phyloP scores from a whole-genome alignment of 345 rosid species.

The Hypericum perforatum region DNA sequence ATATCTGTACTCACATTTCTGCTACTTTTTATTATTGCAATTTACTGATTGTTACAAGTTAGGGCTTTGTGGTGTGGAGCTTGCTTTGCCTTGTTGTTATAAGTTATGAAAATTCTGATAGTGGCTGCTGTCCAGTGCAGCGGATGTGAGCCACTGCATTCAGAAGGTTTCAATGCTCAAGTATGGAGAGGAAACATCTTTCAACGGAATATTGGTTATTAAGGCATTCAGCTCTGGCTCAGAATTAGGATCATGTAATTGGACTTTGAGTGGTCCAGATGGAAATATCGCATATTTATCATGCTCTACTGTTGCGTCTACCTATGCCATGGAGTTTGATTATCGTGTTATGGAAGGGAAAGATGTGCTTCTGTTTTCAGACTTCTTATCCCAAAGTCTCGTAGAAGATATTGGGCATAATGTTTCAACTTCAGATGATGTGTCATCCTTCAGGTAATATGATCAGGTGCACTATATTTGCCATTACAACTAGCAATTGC shows the following conservation, averaged over 20 bases:
- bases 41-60: background rate
- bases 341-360: conserved; percentile 37
- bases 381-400: conserved; percentile 31
- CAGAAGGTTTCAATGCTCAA: conserved; percentile 52
- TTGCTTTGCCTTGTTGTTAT: background rate
- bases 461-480: background rate
- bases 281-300: conserved; percentile 44
- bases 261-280: conserved; percentile 55
- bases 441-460: conserved; percentile 42
- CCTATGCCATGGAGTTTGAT: conserved; percentile 53
- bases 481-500: too few relatives aligned
- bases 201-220: conserved; percentile 56
- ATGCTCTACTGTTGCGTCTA: conserved; percentile 45
- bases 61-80: background rate
- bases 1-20: too few relatives aligned
- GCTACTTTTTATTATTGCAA: background rate
- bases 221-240: conserved; percentile 72
- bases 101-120: conserved; percentile 4
- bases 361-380: conserved; percentile 55
- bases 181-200: conserved; percentile 69
- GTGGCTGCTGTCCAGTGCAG: conserved; percentile 43
- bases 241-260: conserved; percentile 84
- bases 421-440: conserved; percentile 8
- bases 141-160: conserved; percentile 54
- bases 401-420: conserved; percentile 25